Evolutionary conservation across 1,139 yeast genomes (phyloP).

Genomic region (Saccharomycopsis phalli): DNA sequence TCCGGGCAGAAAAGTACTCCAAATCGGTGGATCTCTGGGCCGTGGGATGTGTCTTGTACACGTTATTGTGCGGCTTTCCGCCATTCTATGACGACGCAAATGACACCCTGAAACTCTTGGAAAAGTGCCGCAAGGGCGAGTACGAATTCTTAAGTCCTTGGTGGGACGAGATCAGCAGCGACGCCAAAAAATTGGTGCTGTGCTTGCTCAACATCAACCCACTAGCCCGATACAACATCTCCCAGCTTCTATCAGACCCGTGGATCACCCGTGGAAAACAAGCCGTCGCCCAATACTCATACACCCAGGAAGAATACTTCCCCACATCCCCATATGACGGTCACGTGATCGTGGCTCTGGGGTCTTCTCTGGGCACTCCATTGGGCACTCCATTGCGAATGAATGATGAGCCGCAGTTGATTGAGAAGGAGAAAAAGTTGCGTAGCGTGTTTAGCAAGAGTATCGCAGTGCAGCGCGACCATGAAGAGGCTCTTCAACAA

Average conservation of each 20-base stretch:
- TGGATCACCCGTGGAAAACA: constrained; percentile 39
- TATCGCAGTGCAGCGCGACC: constrained; percentile 15
- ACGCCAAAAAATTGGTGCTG: constrained; percentile 74
- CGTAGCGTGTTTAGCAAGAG: constrained; percentile 10
- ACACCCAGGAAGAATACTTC: constrained; percentile 16
- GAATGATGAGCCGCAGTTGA: constrained; percentile 4
- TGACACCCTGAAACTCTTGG: constrained; percentile 52
- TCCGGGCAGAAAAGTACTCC: constrained; percentile 75
- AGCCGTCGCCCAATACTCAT: constrained; percentile 2
- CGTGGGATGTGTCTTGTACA: constrained; percentile 84
- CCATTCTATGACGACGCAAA: constrained; percentile 91
- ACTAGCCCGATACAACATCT: constrained; percentile 61
- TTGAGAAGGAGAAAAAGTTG: constrained; percentile 11
- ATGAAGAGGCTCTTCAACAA: too few species aligned
- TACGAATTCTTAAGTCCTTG: constrained; percentile 84
- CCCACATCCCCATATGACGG: constrained; percentile 5
- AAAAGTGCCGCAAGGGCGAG: constrained; percentile 77
- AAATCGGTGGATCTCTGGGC: constrained; percentile 97
- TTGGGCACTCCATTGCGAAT: constrained; percentile 12
- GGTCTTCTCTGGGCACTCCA: too few species aligned
- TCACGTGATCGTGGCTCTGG: neutral
- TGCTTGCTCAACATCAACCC: constrained; percentile 81
- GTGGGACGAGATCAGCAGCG: constrained; percentile 89
- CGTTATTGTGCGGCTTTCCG: constrained; percentile 89
- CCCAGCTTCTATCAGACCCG: constrained; percentile 73